Evolutionary conservation across 805 yeast genomes (phyloP), one percentile per base, ranked within the genome.

Genomic region (Cyberlindnera meyerae): DNA sequence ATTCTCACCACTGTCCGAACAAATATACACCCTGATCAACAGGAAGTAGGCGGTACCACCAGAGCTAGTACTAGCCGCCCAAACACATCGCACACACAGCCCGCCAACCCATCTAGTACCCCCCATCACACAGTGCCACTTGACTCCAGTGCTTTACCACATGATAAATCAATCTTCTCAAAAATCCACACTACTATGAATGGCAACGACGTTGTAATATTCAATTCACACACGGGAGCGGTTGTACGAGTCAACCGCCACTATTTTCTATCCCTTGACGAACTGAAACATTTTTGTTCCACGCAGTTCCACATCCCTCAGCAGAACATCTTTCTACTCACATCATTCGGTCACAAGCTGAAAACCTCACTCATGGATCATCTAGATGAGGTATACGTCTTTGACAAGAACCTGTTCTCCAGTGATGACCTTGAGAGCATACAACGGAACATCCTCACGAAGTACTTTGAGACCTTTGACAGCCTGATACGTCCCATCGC

Each of bases 341-440:
- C 87, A 3, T 75, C 87, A 1, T 78, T 72, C 54, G 89, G 89
- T 0, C 68, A 75, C 31, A 76, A 73, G 48, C 62, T 82, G 44
- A 77, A 73, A 39, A 36, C 45, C 8, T 36, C 47, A 18, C 54
- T 71, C 63, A 53, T 67, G 65, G 50, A 68, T 66, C 67, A 64
- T 67, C 55, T 71, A 21, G 63, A 62, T 35, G 82, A 78, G 40
- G 62, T 81, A 4, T 81, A 71, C 54, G 77, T 75, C 1, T 82
- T 69, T 57, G 87, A 82, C 54, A 73, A 80, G 53, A 66, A 77
- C 31, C 58, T 75, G 31, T 81, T 82, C 45, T 60, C 69, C 4
- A 44, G 49, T 11, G 57, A 54, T 2, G 48, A 52, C 16, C 42
- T 45, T 14, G 42, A 39, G 40, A 38, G 40, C 17, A 26, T 48